phyloP scores from a whole-genome alignment of 371 early-diverging fungal genomes.

The Mortierella sp. region DNA sequence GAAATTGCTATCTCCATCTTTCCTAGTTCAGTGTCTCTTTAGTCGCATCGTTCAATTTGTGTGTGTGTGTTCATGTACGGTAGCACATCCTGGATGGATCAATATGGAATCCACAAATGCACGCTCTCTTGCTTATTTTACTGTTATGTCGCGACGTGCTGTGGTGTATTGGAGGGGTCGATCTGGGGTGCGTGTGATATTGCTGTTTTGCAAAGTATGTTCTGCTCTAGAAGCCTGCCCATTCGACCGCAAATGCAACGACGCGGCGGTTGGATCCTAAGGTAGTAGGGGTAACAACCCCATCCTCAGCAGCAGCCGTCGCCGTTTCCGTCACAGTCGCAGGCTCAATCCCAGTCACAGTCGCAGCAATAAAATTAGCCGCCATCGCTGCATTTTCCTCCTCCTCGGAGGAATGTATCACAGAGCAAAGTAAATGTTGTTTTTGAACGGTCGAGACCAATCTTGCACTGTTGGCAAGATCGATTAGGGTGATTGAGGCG shows the following conservation, averaged over 20 bases:
- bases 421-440: conserved; percentile 40
- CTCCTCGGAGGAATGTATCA: not conserved
- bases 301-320: no score
- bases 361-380: not conserved
- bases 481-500: conserved; percentile 19
- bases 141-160: no score
- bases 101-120: not conserved
- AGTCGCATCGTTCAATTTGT: no score
- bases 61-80: no score
- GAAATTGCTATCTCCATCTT: no score
- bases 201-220: not conserved
- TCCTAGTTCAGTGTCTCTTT: no score
- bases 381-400: no score
- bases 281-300: not conserved
- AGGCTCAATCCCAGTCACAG: no score
- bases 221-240: conserved; percentile 3
- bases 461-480: conserved; percentile 40
- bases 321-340: not conserved
- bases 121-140: no score
- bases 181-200: no score
- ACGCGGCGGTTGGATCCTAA: not conserved
- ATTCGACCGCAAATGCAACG: not conserved
- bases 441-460: conserved; percentile 54
- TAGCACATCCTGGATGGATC: not conserved
- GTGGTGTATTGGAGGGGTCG: no score